phyloP scores from a whole-genome alignment of 73 alveolate species.

The Symbiodinium natans region DNA sequence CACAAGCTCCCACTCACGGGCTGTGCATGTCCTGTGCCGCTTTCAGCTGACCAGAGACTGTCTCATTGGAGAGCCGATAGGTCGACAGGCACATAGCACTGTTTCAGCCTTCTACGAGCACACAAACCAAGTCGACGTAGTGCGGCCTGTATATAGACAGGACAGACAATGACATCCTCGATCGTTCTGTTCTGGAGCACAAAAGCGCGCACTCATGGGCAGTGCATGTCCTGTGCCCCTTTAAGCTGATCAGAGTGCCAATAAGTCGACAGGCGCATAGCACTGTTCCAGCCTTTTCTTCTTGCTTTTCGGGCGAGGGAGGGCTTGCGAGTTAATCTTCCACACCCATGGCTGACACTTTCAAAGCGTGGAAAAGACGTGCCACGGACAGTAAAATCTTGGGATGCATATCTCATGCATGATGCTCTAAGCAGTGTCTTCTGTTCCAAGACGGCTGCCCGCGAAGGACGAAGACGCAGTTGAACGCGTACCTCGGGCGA shows the following conservation, averaged over 20 bases:
- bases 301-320: too few relatives aligned
- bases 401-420: background rate
- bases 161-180: background rate
- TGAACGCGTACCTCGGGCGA: slow-evolving; percentile 75
- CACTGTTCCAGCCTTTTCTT: slow-evolving; percentile 45
- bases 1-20: background rate
- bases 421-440: too few relatives aligned
- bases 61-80: background rate
- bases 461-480: slow-evolving; percentile 46
- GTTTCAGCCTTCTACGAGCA: slow-evolving; percentile 76
- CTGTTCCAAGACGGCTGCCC: slow-evolving; percentile 26
- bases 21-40: background rate
- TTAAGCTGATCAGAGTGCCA: background rate
- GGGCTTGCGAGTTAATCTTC: slow-evolving; percentile 47
- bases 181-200: background rate
- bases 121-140: background rate
- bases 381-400: too few relatives aligned
- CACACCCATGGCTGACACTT: too few relatives aligned
- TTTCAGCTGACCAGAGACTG: background rate
- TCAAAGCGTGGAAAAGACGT: too few relatives aligned
- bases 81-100: background rate
- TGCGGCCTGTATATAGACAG: slow-evolving; percentile 65
- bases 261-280: background rate
- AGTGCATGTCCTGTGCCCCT: background rate
- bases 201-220: background rate